Percentiles rank a stretch among this genome's conserved stretches.
These are phyloP conservation scores for Camelina neglecta DNA, from an alignment of 345 rosid genomes.

Conservation along the genomic window DNA sequence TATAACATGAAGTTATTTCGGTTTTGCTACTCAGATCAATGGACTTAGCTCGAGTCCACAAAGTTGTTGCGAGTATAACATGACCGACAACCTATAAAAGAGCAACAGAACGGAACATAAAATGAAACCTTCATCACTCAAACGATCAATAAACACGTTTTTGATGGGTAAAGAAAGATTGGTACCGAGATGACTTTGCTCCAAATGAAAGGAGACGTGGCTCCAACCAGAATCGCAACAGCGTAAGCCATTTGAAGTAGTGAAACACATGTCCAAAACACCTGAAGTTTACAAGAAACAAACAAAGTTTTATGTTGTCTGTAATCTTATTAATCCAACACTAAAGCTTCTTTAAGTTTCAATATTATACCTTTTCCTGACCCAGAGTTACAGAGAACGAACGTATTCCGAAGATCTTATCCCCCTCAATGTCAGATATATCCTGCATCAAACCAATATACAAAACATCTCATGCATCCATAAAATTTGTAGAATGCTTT, in stretches of 20 bases:
- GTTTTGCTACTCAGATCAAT: conserved; percentile 76
- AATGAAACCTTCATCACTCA: background rate
- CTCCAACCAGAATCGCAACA: conserved; percentile 79
- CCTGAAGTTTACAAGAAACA: conserved; percentile 49
- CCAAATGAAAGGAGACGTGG: conserved; percentile 72
- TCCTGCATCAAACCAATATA: conserved; percentile 54
- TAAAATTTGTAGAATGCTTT: background rate
- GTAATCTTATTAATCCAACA: background rate
- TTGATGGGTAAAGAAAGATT: conserved; percentile 20
- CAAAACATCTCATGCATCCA: conserved; percentile 8
- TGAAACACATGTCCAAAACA: conserved; percentile 87
- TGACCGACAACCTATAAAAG: conserved; percentile 73
- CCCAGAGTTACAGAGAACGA: conserved; percentile 88
- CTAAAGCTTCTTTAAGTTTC: background rate
- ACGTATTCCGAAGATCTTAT: conserved; percentile 77
- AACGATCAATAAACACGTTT: background rate
- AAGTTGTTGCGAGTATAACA: conserved; percentile 55
- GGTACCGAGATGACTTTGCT: conserved; percentile 81
- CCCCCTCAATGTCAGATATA: conserved; percentile 98
- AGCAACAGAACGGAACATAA: background rate
- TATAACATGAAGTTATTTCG: conserved; percentile 85
- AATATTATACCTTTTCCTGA: conserved; percentile 62
- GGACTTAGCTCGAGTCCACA: conserved; percentile 80
- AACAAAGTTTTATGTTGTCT: background rate
- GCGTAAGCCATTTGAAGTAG: conserved; percentile 84